Percentiles rank a stretch among this genome's conserved stretches.
Conservation (phyloP, 176 grass and related monocot species). For the Musa acuminata region DNA sequence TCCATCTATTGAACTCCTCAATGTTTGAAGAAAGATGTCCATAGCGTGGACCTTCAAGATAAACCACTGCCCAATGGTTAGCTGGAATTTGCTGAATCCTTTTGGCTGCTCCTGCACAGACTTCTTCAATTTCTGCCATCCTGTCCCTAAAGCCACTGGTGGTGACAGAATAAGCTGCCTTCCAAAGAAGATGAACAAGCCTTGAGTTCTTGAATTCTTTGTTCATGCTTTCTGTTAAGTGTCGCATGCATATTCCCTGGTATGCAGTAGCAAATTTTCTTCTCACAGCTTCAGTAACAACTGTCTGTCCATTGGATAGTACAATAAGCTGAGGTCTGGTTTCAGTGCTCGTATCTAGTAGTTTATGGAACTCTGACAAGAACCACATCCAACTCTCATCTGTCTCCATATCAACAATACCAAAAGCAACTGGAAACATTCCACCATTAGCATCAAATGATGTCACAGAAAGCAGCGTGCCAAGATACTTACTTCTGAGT, state of each 20-base stretch:
- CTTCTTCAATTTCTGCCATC: slow-evolving; percentile 25
- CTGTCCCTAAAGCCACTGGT: slow-evolving; percentile 14
- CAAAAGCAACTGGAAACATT: slow-evolving; percentile 25
- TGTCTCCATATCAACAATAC: slow-evolving; percentile 19
- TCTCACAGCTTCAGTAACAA: slow-evolving; percentile 18
- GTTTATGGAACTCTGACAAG: slow-evolving; percentile 26
- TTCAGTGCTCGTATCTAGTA: slow-evolving; percentile 14
- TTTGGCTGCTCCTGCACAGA: slow-evolving; percentile 24
- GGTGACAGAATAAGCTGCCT: slow-evolving; percentile 22
- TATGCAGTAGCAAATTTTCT: slow-evolving; percentile 26
- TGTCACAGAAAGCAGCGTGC: slow-evolving; percentile 18
- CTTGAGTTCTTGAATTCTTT: slow-evolving; percentile 29
- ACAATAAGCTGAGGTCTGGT: slow-evolving; percentile 18
- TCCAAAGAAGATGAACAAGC: slow-evolving; percentile 27
- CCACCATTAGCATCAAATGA: slow-evolving; percentile 28
- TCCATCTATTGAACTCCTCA: slow-evolving; percentile 22
- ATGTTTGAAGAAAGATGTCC: slow-evolving; percentile 29
- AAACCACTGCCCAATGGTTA: slow-evolving; percentile 17
- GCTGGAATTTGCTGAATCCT: slow-evolving; percentile 26
- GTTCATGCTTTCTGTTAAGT: slow-evolving; percentile 18
- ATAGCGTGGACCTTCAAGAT: slow-evolving; percentile 20
- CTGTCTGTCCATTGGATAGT: slow-evolving; percentile 14
- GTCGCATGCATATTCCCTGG: slow-evolving; percentile 25
- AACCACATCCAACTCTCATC: slow-evolving; percentile 29
- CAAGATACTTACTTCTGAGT: slow-evolving; percentile 26